phyloP scores from a whole-genome alignment of 2,329 filamentous ascomycete genomes.

The Pseudocercospora crystallina region DNA sequence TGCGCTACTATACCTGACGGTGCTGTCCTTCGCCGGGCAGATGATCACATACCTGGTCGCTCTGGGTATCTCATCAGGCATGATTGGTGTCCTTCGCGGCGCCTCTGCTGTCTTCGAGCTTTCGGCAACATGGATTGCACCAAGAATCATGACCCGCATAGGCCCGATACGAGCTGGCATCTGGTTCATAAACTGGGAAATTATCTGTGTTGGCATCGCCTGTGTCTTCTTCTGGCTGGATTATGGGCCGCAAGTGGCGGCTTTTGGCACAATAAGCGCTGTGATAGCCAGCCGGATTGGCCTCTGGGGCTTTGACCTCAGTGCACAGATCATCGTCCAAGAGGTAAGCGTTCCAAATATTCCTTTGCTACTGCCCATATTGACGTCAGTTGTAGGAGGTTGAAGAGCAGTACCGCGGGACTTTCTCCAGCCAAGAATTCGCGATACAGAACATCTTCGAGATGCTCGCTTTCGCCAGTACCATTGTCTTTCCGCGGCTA shows the following conservation, averaged over 20 bases:
- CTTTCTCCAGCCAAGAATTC: constrained; percentile 68
- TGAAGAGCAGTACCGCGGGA: constrained; percentile 52
- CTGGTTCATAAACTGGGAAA: constrained; percentile 70
- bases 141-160: constrained; percentile 53
- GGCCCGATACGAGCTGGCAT: constrained; percentile 62
- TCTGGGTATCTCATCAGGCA: constrained; percentile 51
- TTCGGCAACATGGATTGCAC: constrained; percentile 60
- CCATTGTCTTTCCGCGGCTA: constrained; percentile 63
- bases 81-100: constrained; percentile 56
- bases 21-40: constrained; percentile 59
- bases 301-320: constrained; percentile 51
- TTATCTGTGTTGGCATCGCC: constrained; percentile 52
- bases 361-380: background rate
- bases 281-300: constrained; percentile 45
- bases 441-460: constrained; percentile 66
- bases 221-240: constrained; percentile 36
- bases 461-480: constrained; percentile 64
- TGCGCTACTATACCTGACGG: constrained; percentile 62
- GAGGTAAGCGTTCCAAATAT: constrained; percentile 31
- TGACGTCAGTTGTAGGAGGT: constrained; percentile 32
- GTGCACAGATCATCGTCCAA: constrained; percentile 48
- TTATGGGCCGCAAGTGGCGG: constrained; percentile 14
- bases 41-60: constrained; percentile 65
- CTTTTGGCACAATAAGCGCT: constrained; percentile 37
- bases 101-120: constrained; percentile 58